Evolutionary conservation across 148 eudicot genomes (phyloP).

Genomic region (Nepenthes gracilis): DNA sequence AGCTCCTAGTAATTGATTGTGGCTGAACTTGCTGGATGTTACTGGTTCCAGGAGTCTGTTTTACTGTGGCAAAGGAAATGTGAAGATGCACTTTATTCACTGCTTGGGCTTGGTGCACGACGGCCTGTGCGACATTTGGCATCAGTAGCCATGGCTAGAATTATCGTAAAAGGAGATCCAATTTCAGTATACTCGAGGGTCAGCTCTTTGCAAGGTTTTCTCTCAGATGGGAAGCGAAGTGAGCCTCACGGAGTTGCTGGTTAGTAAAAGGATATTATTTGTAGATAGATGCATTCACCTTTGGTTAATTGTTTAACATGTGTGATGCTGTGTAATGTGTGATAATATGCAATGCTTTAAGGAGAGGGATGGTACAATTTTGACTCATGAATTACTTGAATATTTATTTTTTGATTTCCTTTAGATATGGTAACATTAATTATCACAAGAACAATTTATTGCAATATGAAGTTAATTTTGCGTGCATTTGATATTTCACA

Average conservation of each 20-base stretch:
- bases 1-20: too few species aligned
- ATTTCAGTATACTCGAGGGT: constrained; percentile 95
- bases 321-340: too few species aligned
- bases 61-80: constrained; percentile 85
- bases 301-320: too few species aligned
- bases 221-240: constrained; percentile 76
- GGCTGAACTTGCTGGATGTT: not conserved
- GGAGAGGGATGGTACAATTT: too few species aligned
- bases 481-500: too few species aligned
- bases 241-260: constrained; percentile 87
- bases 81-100: constrained; percentile 80
- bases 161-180: constrained; percentile 78
- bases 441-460: too few species aligned
- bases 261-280: constrained; percentile 18
- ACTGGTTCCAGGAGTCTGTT: constrained; percentile 53
- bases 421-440: too few species aligned
- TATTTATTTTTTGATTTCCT: too few species aligned
- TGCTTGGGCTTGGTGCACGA: constrained; percentile 76
- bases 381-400: too few species aligned
- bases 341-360: too few species aligned
- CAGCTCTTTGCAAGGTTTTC: constrained; percentile 88
- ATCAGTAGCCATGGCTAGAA: constrained; percentile 76
- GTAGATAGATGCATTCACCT: too few species aligned
- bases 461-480: too few species aligned
- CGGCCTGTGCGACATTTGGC: constrained; percentile 95